Percentiles rank a stretch among this genome's conserved stretches.
These are phyloP conservation scores for Sporisorium reilianum DNA, from an alignment of 1,284 basidiomycete species.

Conservation along the genomic window DNA sequence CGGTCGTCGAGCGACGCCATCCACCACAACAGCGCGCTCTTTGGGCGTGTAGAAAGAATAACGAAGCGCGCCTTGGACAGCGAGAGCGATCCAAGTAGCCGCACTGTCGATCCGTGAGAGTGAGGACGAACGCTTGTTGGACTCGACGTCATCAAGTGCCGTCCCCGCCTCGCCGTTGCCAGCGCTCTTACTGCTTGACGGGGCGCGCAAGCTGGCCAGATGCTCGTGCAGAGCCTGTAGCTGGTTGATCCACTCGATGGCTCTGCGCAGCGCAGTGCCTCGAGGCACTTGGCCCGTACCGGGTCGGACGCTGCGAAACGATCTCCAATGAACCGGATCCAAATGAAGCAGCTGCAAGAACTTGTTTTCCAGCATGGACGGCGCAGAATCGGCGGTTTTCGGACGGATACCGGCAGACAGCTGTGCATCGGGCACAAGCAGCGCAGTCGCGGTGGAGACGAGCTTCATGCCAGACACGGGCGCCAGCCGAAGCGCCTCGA, in stretches of 20 bases:
- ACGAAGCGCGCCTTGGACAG: slow-evolving; percentile 14
- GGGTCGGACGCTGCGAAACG: slow-evolving; percentile 34
- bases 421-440: slow-evolving; percentile 22
- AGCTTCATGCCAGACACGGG: slow-evolving; percentile 51
- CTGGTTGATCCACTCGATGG: slow-evolving; percentile 38
- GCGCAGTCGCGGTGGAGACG: slow-evolving; percentile 24
- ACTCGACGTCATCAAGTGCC: too few species aligned
- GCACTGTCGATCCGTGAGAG: slow-evolving; percentile 1
- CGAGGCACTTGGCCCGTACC: slow-evolving; percentile 7
- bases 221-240: slow-evolving; percentile 12
- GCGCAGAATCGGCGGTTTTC: slow-evolving; percentile 8
- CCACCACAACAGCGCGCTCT: slow-evolving; percentile 12
- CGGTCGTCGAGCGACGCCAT: slow-evolving; percentile 11
- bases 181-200: not conserved
- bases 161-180: not conserved
- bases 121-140: not conserved
- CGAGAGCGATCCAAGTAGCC: slow-evolving; percentile 13
- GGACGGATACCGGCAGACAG: slow-evolving; percentile 6
- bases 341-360: slow-evolving; percentile 41
- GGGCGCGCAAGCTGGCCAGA: not conserved
- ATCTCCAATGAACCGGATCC: slow-evolving; percentile 61
- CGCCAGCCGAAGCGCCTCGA: slow-evolving; percentile 70
- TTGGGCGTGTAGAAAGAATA: slow-evolving; percentile 14
- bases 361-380: slow-evolving; percentile 35
- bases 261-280: slow-evolving; percentile 31